phyloP scores from a whole-genome alignment of 805 yeast genomes.

The Teunomyces funiuensis region DNA sequence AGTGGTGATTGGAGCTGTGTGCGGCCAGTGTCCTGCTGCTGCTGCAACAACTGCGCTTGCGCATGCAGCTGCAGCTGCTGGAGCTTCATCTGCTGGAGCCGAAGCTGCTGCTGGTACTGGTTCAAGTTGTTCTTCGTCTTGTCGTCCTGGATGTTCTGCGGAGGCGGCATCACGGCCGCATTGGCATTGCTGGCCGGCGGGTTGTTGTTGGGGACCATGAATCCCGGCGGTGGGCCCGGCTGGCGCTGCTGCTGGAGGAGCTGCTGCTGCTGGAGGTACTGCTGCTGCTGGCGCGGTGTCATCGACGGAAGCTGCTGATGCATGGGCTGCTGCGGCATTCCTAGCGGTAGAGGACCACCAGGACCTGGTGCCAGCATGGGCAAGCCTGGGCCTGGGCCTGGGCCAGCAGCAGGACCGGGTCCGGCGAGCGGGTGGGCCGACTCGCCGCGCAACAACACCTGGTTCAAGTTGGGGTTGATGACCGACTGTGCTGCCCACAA shows the following conservation, averaged over 20 bases:
- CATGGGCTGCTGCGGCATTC: constrained; percentile 8
- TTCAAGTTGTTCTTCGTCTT: constrained; percentile 7
- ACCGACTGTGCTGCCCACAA: constrained; percentile 50
- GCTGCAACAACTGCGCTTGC: constrained; percentile 10
- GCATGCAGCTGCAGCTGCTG: constrained; percentile 14
- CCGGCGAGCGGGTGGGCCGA: neutral
- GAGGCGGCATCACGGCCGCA: constrained; percentile 12
- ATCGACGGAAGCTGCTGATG: constrained; percentile 6
- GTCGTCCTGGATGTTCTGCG: constrained; percentile 7
- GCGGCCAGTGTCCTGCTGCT: constrained; percentile 5
- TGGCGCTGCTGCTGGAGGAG: constrained; percentile 1
- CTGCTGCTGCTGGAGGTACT: constrained; percentile 3
- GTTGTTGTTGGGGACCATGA: neutral
- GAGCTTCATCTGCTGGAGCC: constrained; percentile 17
- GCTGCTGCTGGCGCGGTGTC: constrained; percentile 3
- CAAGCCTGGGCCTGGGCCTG: too few species aligned
- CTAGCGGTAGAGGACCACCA: too few species aligned
- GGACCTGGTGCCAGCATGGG: too few species aligned
- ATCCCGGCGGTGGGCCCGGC: constrained; percentile 6
- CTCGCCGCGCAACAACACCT: constrained; percentile 11
- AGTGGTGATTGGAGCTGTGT: constrained; percentile 10
- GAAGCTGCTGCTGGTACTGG: constrained; percentile 16
- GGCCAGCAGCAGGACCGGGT: neutral
- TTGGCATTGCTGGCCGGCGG: neutral
- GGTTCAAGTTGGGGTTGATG: constrained; percentile 35